These are phyloP conservation scores for Imleria badia DNA, from an alignment of 768 basidiomycete species.

Conservation along the genomic window DNA sequence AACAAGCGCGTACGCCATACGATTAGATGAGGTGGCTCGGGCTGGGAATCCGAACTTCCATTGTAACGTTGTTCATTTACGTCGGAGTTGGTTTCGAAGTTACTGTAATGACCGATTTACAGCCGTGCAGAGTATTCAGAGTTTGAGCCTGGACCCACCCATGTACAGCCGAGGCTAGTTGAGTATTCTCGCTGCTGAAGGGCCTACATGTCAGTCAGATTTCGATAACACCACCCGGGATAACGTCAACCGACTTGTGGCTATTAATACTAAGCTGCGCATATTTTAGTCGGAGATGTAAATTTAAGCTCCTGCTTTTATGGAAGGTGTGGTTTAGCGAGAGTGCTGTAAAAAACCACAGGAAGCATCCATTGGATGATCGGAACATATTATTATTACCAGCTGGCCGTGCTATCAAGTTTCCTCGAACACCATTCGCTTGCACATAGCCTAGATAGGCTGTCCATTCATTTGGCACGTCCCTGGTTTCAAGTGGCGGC, in stretches of 20 bases:
- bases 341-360: background rate
- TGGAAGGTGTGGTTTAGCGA: background rate
- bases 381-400: too few species aligned
- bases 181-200: background rate
- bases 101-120: background rate
- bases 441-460: too few species aligned
- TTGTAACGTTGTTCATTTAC: background rate
- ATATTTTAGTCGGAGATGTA: background rate
- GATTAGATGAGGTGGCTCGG: slow-evolving; percentile 4
- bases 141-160: background rate
- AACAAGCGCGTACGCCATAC: background rate
- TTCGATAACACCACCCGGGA: too few species aligned
- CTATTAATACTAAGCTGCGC: too few species aligned
- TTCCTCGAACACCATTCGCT: background rate
- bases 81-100: background rate
- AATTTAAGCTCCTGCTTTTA: background rate
- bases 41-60: background rate
- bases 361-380: too few species aligned
- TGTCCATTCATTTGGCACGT: background rate
- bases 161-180: background rate
- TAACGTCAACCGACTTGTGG: too few species aligned
- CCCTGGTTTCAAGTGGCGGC: background rate
- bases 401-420: background rate
- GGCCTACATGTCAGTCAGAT: too few species aligned
- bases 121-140: background rate